phyloP scores from a whole-genome alignment of 805 yeast species.

The Yarrowia osloensis region DNA sequence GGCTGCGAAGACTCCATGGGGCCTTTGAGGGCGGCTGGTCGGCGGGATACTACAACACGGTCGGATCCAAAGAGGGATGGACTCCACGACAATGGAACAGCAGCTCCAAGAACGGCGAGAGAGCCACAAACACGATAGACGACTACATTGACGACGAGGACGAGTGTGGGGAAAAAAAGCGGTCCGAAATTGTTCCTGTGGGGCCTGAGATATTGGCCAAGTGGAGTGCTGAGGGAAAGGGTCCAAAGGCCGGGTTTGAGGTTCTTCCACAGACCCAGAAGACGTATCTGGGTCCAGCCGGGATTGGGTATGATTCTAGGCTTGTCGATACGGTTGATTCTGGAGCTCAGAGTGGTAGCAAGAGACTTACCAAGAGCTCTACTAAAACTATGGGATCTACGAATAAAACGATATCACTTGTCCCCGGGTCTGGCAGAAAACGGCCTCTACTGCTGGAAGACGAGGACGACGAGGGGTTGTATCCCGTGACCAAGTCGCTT shows the following conservation, averaged over 20 bases:
- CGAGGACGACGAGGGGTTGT: background rate
- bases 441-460: conserved; percentile 1
- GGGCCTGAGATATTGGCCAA: conserved; percentile 1
- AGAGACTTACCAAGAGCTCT: background rate
- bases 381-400: background rate
- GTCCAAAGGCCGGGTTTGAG: background rate
- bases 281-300: background rate
- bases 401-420: background rate
- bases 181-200: background rate
- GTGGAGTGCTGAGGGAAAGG: background rate
- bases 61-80: conserved; percentile 45
- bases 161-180: conserved; percentile 30
- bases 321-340: background rate
- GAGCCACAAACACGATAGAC: conserved; percentile 34
- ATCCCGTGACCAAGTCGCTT: background rate
- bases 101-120: conserved; percentile 34
- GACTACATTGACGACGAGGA: conserved; percentile 45
- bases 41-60: conserved; percentile 43
- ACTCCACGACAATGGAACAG: conserved; percentile 37
- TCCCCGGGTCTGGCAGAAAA: conserved; percentile 2
- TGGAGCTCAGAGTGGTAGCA: background rate
- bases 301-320: background rate
- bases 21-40: conserved; percentile 45
- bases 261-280: background rate
- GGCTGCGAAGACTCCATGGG: conserved; percentile 38